Conservation (phyloP, 768 basidiomycete genomes). For the Myochromella boudieri region DNA sequence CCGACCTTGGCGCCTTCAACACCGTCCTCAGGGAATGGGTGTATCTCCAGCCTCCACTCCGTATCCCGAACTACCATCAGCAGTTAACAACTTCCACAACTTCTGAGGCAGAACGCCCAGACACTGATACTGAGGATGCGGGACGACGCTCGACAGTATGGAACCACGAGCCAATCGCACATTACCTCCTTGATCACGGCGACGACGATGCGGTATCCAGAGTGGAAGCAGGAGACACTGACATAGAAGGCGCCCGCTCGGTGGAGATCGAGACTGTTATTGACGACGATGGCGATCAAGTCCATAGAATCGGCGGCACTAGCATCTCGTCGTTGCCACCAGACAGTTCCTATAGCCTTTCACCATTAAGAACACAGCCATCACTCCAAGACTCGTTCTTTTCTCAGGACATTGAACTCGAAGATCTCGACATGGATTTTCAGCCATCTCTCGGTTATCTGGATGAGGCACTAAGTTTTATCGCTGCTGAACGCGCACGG, state of each 20-base stretch:
- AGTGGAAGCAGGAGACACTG: constrained; percentile 7
- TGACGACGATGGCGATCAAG: constrained; percentile 14
- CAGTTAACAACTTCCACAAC: constrained; percentile 12
- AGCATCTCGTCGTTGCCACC: background rate
- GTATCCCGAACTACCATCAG: constrained; percentile 26
- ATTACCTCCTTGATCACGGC: constrained; percentile 49
- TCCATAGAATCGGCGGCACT: background rate
- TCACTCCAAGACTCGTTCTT: constrained; percentile 6
- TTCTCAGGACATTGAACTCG: background rate
- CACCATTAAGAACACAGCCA: constrained; percentile 13
- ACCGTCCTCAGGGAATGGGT: constrained; percentile 67
- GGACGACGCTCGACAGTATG: constrained; percentile 60
- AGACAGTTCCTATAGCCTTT: constrained; percentile 11
- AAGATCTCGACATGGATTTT: constrained; percentile 8
- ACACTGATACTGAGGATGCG: constrained; percentile 7
- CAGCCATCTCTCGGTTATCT: constrained; percentile 69
- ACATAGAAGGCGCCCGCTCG: constrained; percentile 39
- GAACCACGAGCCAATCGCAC: constrained; percentile 56
- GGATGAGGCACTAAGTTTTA: constrained; percentile 72
- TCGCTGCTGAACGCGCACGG: constrained; percentile 67
- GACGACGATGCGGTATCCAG: constrained; percentile 2
- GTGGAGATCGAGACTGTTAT: constrained; percentile 32
- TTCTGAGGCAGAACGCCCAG: background rate
- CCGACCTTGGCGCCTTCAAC: constrained; percentile 73
- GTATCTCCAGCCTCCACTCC: constrained; percentile 50